phyloP scores from a whole-genome alignment of 257 asterid genomes.

The Jaltomata sinuosa region DNA sequence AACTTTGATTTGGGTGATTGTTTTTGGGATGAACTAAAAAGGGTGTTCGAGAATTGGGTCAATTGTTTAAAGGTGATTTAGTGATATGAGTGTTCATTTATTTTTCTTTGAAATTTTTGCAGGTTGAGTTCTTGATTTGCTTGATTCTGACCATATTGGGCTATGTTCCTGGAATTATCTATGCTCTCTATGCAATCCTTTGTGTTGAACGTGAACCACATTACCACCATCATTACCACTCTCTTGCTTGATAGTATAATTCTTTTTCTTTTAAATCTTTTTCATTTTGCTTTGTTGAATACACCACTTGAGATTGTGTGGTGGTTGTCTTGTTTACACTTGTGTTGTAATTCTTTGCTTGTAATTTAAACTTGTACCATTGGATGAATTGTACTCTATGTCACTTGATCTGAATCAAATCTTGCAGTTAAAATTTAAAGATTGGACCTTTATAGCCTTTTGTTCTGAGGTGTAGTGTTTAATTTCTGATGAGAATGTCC shows the following conservation, averaged over 20 bases:
- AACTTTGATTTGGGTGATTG: neutral
- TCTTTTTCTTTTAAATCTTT: neutral
- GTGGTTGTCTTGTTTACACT: neutral
- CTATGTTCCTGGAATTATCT: constrained; percentile 52
- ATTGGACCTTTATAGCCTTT: neutral
- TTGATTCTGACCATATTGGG: constrained; percentile 40
- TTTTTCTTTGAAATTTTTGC: constrained; percentile 5
- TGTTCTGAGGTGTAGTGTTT: neutral
- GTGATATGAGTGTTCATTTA: neutral
- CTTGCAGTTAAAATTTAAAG: neutral
- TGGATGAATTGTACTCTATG: neutral
- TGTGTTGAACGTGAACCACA: neutral
- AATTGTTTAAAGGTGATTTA: neutral
- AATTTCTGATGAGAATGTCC: neutral
- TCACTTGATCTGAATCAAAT: neutral
- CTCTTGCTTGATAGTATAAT: neutral
- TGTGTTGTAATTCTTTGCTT: neutral
- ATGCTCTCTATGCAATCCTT: constrained; percentile 44
- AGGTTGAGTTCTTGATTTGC: constrained; percentile 50
- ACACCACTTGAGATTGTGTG: neutral
- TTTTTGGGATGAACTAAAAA: neutral
- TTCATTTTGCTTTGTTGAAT: neutral
- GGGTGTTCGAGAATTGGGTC: neutral
- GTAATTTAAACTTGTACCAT: neutral
- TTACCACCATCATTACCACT: neutral